Base-by-base conservation (phyloP, 2,329 filamentous ascomycete species). In the Neobulgaria alba region DNA sequence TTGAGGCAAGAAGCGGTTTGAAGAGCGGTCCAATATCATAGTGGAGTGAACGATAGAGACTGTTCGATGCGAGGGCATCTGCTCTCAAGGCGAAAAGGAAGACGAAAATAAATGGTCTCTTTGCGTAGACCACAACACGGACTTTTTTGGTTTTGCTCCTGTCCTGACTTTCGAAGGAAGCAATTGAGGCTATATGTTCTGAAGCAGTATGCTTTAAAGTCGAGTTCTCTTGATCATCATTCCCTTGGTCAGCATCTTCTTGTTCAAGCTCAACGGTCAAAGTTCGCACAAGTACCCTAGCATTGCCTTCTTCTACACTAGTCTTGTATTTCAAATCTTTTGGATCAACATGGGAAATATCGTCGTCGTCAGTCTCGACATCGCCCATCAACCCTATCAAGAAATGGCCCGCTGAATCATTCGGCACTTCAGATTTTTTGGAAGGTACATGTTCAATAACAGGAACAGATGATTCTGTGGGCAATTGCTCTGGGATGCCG, bases 101-200 rank as follows among this genome's bases (percentile, higher is more conserved):
- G 1, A 80, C 75, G 58, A 85, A 89, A 35, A 90, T 73, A 61
- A 90, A 90, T 0, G 85, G 85, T 17, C 72, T 74, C 58, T 79
- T 77, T 33, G 81, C 73, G 56, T 88, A 89, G 36, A 88, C 73
- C 5, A 88, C 72, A 1, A 85, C 79, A 1, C 80, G 75, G 31
- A 88, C 60, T 51, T 72, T 75, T 43, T 68, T 67, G 2, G 67
- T 64, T 53, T 73, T 75, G 56, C 71, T 74, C 42, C 65, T 61
- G 48, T 76, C 71, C 49, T 73, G 73, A 44, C 60, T 65, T 48
- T 67, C 61, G 43, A 67, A 67, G 15, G 30, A 20, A 17, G 46
- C 46, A 12, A 51, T 55, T 18, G 46, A 47, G 8, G 36, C 45
- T 16, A 47, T 57, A 19, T 43, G 53, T 36, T 55, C 50, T 9